These are phyloP conservation scores for Thielaviopsis euricoi DNA, from an alignment of 2,329 filamentous ascomycete species.

Conservation along the genomic window DNA sequence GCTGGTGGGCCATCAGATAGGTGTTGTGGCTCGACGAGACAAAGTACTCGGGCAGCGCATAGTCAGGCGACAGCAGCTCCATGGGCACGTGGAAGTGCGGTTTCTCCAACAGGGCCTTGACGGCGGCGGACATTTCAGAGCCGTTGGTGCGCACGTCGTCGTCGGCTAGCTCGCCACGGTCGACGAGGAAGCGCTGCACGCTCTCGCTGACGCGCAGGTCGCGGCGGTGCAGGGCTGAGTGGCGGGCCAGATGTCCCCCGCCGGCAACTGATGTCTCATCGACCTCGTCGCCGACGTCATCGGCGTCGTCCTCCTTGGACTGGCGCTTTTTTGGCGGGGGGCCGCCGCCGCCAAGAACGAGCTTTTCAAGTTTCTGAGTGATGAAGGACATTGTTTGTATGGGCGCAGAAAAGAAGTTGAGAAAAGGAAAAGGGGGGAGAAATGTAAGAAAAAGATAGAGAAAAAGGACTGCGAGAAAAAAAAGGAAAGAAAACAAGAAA, in stretches of 20 bases:
- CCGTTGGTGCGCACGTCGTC: slow-evolving; percentile 29
- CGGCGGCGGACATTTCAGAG: slow-evolving; percentile 25
- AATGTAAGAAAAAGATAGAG: too few relatives aligned
- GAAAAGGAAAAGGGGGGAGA: background rate
- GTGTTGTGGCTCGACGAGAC: slow-evolving; percentile 62
- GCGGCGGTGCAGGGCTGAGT: slow-evolving; percentile 30
- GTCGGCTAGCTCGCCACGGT: slow-evolving; percentile 32
- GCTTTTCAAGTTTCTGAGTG: slow-evolving; percentile 9
- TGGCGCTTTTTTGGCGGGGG: slow-evolving; percentile 8
- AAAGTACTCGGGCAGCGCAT: slow-evolving; percentile 52
- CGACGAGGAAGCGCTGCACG: slow-evolving; percentile 36
- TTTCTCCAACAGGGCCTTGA: slow-evolving; percentile 36
- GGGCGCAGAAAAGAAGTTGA: too few relatives aligned
- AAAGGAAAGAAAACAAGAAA: too few relatives aligned
- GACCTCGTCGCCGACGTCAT: slow-evolving; percentile 36
- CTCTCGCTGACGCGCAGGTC: slow-evolving; percentile 43
- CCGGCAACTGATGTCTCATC: slow-evolving; percentile 36
- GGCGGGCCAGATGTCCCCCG: slow-evolving; percentile 37
- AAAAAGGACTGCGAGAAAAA: too few relatives aligned
- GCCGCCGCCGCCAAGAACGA: slow-evolving; percentile 2
- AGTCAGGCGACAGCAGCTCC: slow-evolving; percentile 36
- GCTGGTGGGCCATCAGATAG: slow-evolving; percentile 53
- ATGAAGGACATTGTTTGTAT: slow-evolving; percentile 12
- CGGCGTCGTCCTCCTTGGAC: slow-evolving; percentile 24
- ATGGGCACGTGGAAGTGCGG: slow-evolving; percentile 40